Evolutionary conservation across 2,329 filamentous ascomycete genomes (phyloP).

Genomic region (Ceratocystis diversiconidia): DNA sequence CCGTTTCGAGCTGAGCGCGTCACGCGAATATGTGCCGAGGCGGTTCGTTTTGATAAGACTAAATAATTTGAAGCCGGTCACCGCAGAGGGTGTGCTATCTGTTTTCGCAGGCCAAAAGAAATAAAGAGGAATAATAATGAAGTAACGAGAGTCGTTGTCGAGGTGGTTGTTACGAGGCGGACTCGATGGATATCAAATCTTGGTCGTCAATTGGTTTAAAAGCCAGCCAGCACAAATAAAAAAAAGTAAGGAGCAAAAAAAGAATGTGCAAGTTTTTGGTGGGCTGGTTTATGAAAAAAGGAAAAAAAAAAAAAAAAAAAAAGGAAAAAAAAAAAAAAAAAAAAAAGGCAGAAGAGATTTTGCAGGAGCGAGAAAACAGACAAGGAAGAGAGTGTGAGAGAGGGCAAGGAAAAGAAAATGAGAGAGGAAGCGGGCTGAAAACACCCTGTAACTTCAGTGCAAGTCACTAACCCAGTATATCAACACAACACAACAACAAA

Average conservation of each 20-base stretch:
- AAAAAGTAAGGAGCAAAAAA: background rate
- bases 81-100: background rate
- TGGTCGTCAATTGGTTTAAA: background rate
- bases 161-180: background rate
- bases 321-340: background rate
- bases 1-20: background rate
- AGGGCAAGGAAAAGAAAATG: background rate
- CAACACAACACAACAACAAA: background rate
- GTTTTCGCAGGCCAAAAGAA: background rate
- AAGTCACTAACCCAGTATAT: background rate
- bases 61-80: background rate
- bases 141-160: background rate
- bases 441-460: too few species aligned
- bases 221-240: background rate
- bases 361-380: background rate
- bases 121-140: background rate
- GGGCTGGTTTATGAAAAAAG: too few species aligned
- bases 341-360: background rate
- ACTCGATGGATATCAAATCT: conserved; percentile 2
- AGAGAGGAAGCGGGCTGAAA: background rate
- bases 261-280: too few species aligned
- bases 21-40: background rate
- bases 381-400: background rate
- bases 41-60: background rate
- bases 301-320: too few species aligned